Conservation (phyloP, 139 green algal species). For the Microglena sp. region DNA sequence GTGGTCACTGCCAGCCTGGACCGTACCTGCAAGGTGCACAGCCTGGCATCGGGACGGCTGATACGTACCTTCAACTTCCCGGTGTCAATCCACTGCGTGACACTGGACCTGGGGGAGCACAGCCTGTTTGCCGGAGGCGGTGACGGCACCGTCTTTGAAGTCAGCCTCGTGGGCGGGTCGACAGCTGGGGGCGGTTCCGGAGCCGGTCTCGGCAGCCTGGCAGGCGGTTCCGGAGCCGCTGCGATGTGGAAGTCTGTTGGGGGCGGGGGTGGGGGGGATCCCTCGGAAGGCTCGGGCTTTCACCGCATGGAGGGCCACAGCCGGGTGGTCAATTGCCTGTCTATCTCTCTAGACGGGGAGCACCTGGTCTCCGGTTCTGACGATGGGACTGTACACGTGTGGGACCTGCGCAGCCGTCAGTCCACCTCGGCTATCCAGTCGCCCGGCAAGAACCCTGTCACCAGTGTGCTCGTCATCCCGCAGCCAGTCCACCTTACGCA, state of each 20-base stretch:
- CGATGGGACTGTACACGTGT: conserved; percentile 59
- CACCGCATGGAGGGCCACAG: conserved; percentile 39
- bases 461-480: conserved; percentile 38
- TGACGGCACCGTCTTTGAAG: conserved; percentile 71
- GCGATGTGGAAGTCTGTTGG: not conserved
- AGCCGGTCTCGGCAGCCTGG: not conserved
- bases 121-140: conserved; percentile 59
- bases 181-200: not conserved
- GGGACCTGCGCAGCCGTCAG: conserved; percentile 67
- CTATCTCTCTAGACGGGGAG: conserved; percentile 41
- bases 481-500: conserved; percentile 28
- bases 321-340: conserved; percentile 40
- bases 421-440: conserved; percentile 39
- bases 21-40: conserved; percentile 59
- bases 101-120: conserved; percentile 57
- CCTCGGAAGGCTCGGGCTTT: not conserved
- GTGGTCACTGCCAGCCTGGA: conserved; percentile 63
- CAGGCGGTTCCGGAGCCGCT: not conserved
- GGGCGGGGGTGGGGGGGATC: conserved; percentile 1
- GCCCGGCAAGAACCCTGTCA: conserved; percentile 47
- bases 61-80: conserved; percentile 54
- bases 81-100: conserved; percentile 34
- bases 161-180: conserved; percentile 29
- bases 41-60: conserved; percentile 39
- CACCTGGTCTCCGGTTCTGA: conserved; percentile 51